phyloP scores from a whole-genome alignment of 768 basidiomycete genomes.

The Kwoniella dejecticola region DNA sequence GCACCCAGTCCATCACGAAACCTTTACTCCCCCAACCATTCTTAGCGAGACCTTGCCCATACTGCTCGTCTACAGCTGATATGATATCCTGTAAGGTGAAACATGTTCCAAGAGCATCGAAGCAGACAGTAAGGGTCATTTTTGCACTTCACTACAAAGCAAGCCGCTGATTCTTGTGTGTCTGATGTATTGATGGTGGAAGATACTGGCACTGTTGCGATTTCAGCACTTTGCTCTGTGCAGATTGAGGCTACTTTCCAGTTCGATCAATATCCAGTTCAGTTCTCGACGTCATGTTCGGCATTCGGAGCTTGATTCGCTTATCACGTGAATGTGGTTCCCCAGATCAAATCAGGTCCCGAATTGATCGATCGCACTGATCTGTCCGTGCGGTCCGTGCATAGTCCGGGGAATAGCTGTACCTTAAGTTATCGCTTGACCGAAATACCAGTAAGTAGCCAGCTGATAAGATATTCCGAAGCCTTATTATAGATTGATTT shows the following conservation, averaged over 20 bases:
- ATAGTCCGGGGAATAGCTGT: neutral
- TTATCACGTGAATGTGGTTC: no score
- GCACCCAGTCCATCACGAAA: constrained; percentile 36
- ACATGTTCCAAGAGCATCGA: constrained; percentile 42
- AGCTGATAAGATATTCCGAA: neutral
- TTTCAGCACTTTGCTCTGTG: no score
- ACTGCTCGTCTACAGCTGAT: constrained; percentile 28
- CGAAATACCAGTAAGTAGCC: neutral
- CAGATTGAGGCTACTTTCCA: no score
- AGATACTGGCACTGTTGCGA: no score
- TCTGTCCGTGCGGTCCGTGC: neutral
- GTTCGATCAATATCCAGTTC: no score
- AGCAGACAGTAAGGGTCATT: constrained; percentile 35
- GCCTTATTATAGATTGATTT: neutral
- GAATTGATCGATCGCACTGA: no score
- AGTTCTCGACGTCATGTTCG: neutral
- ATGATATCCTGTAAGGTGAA: constrained; percentile 35
- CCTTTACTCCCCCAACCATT: constrained; percentile 24
- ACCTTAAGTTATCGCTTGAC: neutral
- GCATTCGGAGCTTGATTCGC: no score
- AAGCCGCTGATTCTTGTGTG: no score
- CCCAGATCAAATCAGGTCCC: no score
- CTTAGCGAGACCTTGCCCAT: constrained; percentile 23
- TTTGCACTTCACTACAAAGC: no score
- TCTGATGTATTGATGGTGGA: no score